Percentiles rank a stretch among this genome's conserved stretches.
Evolutionary conservation across 2,329 filamentous ascomycete species (phyloP).

Genomic region (Dactylella cylindrospora): DNA sequence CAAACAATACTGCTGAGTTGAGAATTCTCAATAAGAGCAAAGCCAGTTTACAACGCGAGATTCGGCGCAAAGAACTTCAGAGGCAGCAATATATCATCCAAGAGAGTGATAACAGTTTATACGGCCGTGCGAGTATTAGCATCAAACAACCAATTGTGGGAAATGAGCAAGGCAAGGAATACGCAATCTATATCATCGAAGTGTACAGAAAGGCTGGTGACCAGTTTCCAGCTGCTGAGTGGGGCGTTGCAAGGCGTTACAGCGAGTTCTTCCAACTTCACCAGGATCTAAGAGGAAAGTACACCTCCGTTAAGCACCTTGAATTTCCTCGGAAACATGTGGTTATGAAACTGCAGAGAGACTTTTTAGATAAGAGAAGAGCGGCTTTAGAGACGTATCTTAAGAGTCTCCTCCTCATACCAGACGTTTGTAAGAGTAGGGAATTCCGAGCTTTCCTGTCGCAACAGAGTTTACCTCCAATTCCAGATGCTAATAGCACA

Average conservation of each 20-base stretch:
- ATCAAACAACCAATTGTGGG: conserved; percentile 94
- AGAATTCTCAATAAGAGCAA: conserved; percentile 92
- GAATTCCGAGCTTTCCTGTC: conserved; percentile 92
- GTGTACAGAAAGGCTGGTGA: conserved; percentile 87
- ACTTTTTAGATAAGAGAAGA: conserved; percentile 88
- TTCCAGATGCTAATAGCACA: conserved; percentile 28
- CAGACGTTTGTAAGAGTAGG: conserved; percentile 89
- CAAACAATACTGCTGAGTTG: conserved; percentile 92
- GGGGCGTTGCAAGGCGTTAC: conserved; percentile 89
- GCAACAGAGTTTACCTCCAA: conserved; percentile 72
- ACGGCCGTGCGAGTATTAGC: conserved; percentile 81
- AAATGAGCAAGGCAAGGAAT: conserved; percentile 90
- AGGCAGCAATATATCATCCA: conserved; percentile 95
- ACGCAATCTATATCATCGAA: conserved; percentile 86
- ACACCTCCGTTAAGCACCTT: conserved; percentile 81
- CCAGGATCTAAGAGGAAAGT: conserved; percentile 79
- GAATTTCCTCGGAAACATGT: conserved; percentile 90
- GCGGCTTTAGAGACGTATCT: conserved; percentile 83
- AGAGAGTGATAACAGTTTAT: conserved; percentile 95
- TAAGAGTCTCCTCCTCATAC: conserved; percentile 68
- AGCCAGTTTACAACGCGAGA: conserved; percentile 86
- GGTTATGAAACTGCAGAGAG: conserved; percentile 93
- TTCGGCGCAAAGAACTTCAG: conserved; percentile 90
- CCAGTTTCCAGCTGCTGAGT: conserved; percentile 93
- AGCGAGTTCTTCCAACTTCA: conserved; percentile 97